phyloP scores from a whole-genome alignment of 768 basidiomycete species.

The Leccinum barrowsii region DNA sequence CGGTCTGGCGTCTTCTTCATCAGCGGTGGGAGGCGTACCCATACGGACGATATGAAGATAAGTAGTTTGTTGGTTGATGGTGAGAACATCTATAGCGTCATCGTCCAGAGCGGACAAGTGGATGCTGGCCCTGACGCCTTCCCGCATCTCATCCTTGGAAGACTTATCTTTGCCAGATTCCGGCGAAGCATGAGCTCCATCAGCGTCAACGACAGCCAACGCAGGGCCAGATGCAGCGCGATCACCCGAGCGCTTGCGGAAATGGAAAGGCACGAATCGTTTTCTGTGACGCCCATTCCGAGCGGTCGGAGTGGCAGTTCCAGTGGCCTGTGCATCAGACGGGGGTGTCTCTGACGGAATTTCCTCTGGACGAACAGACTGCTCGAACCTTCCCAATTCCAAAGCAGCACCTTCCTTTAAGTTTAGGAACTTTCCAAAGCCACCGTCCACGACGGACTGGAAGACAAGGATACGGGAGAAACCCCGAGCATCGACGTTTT shows the following conservation, averaged over 20 bases:
- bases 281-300: slow-evolving; percentile 35
- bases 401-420: slow-evolving; percentile 77
- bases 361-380: slow-evolving; percentile 15
- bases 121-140: slow-evolving; percentile 78
- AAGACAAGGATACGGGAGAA: slow-evolving; percentile 36
- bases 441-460: slow-evolving; percentile 64
- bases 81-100: slow-evolving; percentile 60
- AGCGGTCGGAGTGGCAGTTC: slow-evolving; percentile 11
- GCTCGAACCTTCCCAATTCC: slow-evolving; percentile 76
- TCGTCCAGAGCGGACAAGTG: slow-evolving; percentile 79
- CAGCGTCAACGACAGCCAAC: slow-evolving; percentile 73
- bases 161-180: slow-evolving; percentile 40
- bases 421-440: slow-evolving; percentile 72
- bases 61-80: slow-evolving; percentile 82
- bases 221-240: slow-evolving; percentile 71
- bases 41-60: slow-evolving; percentile 83
- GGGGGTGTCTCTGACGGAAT: slow-evolving; percentile 9
- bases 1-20: slow-evolving; percentile 60
- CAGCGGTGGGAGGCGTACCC: slow-evolving; percentile 40
- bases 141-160: slow-evolving; percentile 45
- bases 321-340: slow-evolving; percentile 9
- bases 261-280: slow-evolving; percentile 66
- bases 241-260: slow-evolving; percentile 54
- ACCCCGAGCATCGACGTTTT: slow-evolving; percentile 33
- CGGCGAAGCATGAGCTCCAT: slow-evolving; percentile 34